Evolutionary conservation across 2,329 filamentous ascomycete species (phyloP), one percentile per base, ranked within the genome.

Genomic region (Trichoderma semiorbis): DNA sequence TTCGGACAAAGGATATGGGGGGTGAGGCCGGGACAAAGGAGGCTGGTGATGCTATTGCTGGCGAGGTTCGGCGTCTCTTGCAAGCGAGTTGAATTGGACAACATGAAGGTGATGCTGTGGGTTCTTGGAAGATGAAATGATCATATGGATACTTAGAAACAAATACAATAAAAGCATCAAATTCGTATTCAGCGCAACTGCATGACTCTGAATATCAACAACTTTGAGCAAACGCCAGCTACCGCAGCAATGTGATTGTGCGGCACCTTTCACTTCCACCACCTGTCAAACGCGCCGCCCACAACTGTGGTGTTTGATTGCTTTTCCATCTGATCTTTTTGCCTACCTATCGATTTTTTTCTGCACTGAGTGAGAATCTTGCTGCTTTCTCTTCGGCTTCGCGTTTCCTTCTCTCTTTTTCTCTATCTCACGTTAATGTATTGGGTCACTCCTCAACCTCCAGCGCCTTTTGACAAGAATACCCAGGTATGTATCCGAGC

Each of bases 1-100:
- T 92, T 32, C 85, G 86, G 62, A 93, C 89, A 0, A 86, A 84
- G 50, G 91, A 93, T 73, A 90, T 92, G 75, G 90, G 89, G 18
- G 92, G 91, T 16, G 86, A 83, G 28, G 84, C 86, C 24, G 89
- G 83, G 70, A 93, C 90, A 8, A 85, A 80, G 3, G 88, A 93
- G 77, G 88, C 93, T 7, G 92, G 91, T 53, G 90, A 92, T 81
- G 90, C 90, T 0, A 74, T 80, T 16, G 78, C 77, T 2, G 26
- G 68, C 6, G 67, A 67, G 55, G 62, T 73, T 50, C 65, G 53
- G 32, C 57, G 70, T 28, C 32, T 72, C 8, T 26, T 73, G 32
- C 66, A 72, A 10, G 47, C 28, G 24, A 64, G 26, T 18, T 70
- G 34, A 64, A 14, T 10, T n/a, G 30, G 12, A 12, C 3, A 12